phyloP scores from a whole-genome alignment of 352 stramenopile species.

The Globisporangium cederbergense region DNA sequence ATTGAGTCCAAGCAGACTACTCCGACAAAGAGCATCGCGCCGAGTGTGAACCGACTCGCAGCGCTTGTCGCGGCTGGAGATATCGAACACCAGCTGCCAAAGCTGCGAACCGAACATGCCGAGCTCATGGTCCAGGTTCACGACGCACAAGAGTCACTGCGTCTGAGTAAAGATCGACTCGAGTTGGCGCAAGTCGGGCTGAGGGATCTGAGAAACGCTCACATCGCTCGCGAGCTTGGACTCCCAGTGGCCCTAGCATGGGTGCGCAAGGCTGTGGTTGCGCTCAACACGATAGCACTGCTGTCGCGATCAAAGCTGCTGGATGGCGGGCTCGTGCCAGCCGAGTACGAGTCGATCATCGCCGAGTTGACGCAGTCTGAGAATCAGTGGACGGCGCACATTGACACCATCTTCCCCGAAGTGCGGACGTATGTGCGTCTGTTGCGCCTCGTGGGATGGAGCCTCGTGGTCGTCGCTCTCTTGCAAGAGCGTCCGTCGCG shows the following conservation, averaged over 20 bases:
- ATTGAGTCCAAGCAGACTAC: slow-evolving; percentile 2
- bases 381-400: slow-evolving; percentile 19
- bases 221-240: slow-evolving; percentile 63
- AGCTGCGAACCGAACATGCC: slow-evolving; percentile 66
- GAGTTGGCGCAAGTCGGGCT: slow-evolving; percentile 45
- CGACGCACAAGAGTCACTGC: slow-evolving; percentile 64
- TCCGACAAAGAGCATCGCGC: slow-evolving; percentile 16
- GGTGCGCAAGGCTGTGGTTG: slow-evolving; percentile 40
- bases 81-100: slow-evolving; percentile 65
- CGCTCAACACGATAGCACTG: slow-evolving; percentile 49
- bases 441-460: slow-evolving; percentile 70
- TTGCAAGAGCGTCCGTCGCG: slow-evolving; percentile 78
- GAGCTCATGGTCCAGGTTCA: slow-evolving; percentile 69
- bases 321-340: slow-evolving; percentile 37
- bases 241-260: slow-evolving; percentile 56
- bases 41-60: slow-evolving; percentile 54
- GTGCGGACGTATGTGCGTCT: slow-evolving; percentile 63
- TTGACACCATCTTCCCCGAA: slow-evolving; percentile 69
- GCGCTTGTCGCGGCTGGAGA: slow-evolving; percentile 54
- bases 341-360: slow-evolving; percentile 45
- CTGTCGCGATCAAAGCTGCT: slow-evolving; percentile 34
- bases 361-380: slow-evolving; percentile 19
- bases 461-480: slow-evolving; percentile 61
- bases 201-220: slow-evolving; percentile 54
- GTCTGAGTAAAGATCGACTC: slow-evolving; percentile 60